Conservation (phyloP, 2,329 filamentous ascomycete species). For the Fusarium odoratissimum region DNA sequence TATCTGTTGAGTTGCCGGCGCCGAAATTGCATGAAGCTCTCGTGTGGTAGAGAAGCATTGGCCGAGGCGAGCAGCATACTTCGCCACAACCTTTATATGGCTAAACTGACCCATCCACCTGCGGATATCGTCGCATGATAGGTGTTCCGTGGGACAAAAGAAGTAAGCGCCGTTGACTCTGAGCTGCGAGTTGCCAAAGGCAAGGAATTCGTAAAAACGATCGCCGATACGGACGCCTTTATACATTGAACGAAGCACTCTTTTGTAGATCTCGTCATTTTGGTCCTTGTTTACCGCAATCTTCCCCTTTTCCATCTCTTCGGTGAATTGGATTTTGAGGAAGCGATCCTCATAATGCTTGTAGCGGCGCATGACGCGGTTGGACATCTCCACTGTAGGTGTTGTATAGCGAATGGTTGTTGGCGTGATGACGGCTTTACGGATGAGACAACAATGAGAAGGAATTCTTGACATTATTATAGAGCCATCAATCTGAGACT, state of each 20-base stretch:
- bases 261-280: conserved; percentile 78
- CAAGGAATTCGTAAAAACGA: conserved; percentile 87
- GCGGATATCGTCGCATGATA: conserved; percentile 82
- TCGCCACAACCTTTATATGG: conserved; percentile 86
- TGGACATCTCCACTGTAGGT: conserved; percentile 85
- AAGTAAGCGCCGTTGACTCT: conserved; percentile 93
- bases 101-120: conserved; percentile 87
- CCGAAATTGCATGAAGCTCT: conserved; percentile 72
- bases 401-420: conserved; percentile 83
- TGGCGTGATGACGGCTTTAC: conserved; percentile 84
- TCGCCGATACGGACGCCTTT: conserved; percentile 87
- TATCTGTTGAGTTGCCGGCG: conserved; percentile 70
- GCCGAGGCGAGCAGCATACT: conserved; percentile 87
- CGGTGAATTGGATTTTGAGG: conserved; percentile 87
- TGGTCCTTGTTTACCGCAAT: conserved; percentile 64
- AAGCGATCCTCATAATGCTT: conserved; percentile 79
- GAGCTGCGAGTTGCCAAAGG: conserved; percentile 95
- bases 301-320: conserved; percentile 75
- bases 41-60: conserved; percentile 97
- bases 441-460: conserved; percentile 77
- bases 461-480: conserved; percentile 67
- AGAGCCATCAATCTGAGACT: conserved; percentile 61
- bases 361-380: conserved; percentile 84
- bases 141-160: conserved; percentile 76
- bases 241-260: conserved; percentile 76